Evolutionary conservation across 345 rosid genomes (phyloP), one percentile per base, ranked within the genome.

Genomic region (Rhodamnia rubescens): DNA sequence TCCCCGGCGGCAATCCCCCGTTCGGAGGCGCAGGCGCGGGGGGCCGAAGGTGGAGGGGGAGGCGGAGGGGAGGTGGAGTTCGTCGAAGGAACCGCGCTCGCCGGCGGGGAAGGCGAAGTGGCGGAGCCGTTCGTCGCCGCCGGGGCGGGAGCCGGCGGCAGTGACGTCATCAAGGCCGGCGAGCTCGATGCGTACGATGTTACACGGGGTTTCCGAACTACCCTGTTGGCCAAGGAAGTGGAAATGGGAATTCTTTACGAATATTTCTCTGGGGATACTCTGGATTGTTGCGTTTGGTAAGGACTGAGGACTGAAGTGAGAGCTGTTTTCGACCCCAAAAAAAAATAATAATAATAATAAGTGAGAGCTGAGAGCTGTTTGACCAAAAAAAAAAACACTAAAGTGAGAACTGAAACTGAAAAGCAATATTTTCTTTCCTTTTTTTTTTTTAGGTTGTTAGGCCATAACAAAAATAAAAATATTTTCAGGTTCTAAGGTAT

Each of bases 1-100:
- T 32, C 64, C 88, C 91, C 64, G 29, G 61, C 59, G 90, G 90
- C 80, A 90, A 74, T 47, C 87, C 85, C 26, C 82, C 82, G 13
- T 36, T 52, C 7, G 44, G 11, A 44, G 47, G 36, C 5, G 49
- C 53, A 11, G 88, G 26, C 8, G 85, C 57, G 1, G 83, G 18
- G 18, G 14, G 84, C 57, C 51, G 47, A 20, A 61, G 81, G 53
- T 3, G 87, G 50, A n/a, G 82, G 81, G 22, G 83, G 83, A 47
- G 86, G 40, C 0, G 89, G 36, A 49, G 89, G 82, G 42, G 89
- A 24, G 26, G 47, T 54, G 36, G 87, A 8, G 50, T 87, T 55
- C n/a, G 86, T 55, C 7, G 88, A 42, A 13, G 88, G 29, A 32
- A 82, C 54, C 36, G 84, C 24, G 21, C 85, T n/a, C 5, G 89